A percentile compares a stretch with the other conserved stretches of the same genome.
Conservation (phyloP, 768 basidiomycete genomes). For the Fomitopsis serialis region DNA sequence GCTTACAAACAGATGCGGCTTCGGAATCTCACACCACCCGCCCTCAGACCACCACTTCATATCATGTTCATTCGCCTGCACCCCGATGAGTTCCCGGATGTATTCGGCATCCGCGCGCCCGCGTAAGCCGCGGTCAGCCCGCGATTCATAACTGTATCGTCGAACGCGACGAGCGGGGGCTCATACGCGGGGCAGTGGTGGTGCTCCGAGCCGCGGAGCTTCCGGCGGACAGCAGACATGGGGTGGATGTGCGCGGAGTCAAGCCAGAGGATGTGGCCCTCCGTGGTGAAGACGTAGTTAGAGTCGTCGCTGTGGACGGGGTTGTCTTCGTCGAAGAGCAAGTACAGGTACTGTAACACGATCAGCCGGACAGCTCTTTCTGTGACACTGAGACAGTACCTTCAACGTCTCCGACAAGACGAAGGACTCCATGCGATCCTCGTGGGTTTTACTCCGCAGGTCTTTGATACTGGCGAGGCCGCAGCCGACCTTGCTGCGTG, state of each 20-base stretch:
- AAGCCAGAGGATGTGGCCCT: conserved; percentile 83
- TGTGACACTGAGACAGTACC: conserved; percentile 34
- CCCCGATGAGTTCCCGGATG: conserved; percentile 62
- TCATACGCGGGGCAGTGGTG: conserved; percentile 74
- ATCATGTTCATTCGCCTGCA: conserved; percentile 43
- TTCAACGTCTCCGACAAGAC: conserved; percentile 91
- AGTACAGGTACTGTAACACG: conserved; percentile 72
- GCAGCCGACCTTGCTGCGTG: conserved; percentile 77
- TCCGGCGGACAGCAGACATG: conserved; percentile 52
- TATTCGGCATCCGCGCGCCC: conserved; percentile 78
- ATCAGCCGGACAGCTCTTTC: not conserved
- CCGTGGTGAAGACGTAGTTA: conserved; percentile 91
- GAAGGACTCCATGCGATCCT: conserved; percentile 98
- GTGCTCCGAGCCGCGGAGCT: conserved; percentile 55
- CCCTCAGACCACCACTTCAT: conserved; percentile 55
- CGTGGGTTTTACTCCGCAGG: conserved; percentile 68
- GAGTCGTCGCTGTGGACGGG: conserved; percentile 69
- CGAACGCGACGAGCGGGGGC: conserved; percentile 33
- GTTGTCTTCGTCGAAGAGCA: conserved; percentile 87
- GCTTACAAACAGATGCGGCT: conserved; percentile 64
- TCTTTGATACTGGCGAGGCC: conserved; percentile 82
- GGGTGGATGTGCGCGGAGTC: conserved; percentile 48
- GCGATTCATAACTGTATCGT: conserved; percentile 25
- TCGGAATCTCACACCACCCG: conserved; percentile 75
- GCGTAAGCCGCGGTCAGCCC: conserved; percentile 63